Conservation (phyloP, 1,139 yeast species). For the Groenewaldozyma auringiensis region DNA sequence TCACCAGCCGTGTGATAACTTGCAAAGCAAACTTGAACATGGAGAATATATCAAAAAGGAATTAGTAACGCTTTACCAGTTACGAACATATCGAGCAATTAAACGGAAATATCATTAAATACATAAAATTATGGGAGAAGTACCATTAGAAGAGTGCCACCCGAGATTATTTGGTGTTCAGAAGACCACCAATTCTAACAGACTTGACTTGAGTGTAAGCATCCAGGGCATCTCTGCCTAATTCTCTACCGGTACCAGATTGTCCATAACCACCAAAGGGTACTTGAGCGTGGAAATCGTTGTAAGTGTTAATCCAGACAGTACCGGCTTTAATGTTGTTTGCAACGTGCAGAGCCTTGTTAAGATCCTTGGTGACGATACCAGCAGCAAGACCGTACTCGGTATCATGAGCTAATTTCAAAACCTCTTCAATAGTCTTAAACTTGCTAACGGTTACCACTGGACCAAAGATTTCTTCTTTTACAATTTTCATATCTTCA, state of each 20-base stretch:
- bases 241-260: constrained; percentile 89
- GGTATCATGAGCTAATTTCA: constrained; percentile 63
- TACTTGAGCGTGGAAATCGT: constrained; percentile 71
- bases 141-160: too few relatives aligned
- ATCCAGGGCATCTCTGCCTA: constrained; percentile 75
- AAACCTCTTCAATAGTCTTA: constrained; percentile 61
- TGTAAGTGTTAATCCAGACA: constrained; percentile 74
- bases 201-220: constrained; percentile 80
- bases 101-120: constrained; percentile 27
- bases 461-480: constrained; percentile 85
- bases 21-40: constrained; percentile 25
- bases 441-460: constrained; percentile 71
- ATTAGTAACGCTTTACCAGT: constrained; percentile 28
- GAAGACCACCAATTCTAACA: constrained; percentile 36
- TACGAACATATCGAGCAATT: constrained; percentile 30
- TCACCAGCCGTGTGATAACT: constrained; percentile 18
- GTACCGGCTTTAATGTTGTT: constrained; percentile 66
- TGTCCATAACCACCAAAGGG: constrained; percentile 80
- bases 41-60: constrained; percentile 35
- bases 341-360: constrained; percentile 52
- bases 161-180: constrained; percentile 1
- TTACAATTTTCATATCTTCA: constrained; percentile 59
- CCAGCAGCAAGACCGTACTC: constrained; percentile 80
- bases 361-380: constrained; percentile 56
- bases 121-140: neutral